Conservation (phyloP, 2,329 filamentous ascomycete species). For the Domatiomyces catenatus region DNA sequence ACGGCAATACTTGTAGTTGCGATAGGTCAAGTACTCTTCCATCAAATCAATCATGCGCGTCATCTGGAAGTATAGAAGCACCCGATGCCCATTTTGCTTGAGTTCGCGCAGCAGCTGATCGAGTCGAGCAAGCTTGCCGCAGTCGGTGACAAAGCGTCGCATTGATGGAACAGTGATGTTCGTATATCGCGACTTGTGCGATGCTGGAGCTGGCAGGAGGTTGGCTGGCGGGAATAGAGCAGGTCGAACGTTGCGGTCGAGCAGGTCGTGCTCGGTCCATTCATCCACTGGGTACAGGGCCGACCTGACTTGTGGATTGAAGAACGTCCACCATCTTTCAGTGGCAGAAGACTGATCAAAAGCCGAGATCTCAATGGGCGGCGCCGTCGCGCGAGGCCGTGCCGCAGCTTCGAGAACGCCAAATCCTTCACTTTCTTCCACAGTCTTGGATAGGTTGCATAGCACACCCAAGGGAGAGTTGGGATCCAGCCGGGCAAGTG, state of each 20-base stretch:
- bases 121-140: constrained; percentile 83
- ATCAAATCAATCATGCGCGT: constrained; percentile 98
- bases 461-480: constrained; percentile 61
- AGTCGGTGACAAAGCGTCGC: constrained; percentile 94
- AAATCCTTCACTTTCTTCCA: constrained; percentile 56
- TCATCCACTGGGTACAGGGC: constrained; percentile 48
- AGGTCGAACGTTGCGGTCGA: constrained; percentile 56
- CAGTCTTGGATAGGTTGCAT: constrained; percentile 58
- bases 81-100: constrained; percentile 83
- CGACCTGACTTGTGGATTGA: constrained; percentile 62
- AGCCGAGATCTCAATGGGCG: constrained; percentile 68
- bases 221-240: constrained; percentile 46
- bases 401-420: constrained; percentile 67
- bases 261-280: constrained; percentile 54
- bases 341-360: constrained; percentile 47
- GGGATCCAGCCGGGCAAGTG: constrained; percentile 52
- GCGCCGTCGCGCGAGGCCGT: constrained; percentile 63
- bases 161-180: constrained; percentile 90
- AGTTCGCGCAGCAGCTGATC: constrained; percentile 76
- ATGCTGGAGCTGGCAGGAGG: constrained; percentile 63
- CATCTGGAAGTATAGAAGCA: constrained; percentile 99
- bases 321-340: constrained; percentile 60
- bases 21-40: constrained; percentile 97
- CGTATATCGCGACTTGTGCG: constrained; percentile 69
- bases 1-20: constrained; percentile 97